Conservation (phyloP, 2,329 filamentous ascomycete species). For the Beauveria bassiana region DNA sequence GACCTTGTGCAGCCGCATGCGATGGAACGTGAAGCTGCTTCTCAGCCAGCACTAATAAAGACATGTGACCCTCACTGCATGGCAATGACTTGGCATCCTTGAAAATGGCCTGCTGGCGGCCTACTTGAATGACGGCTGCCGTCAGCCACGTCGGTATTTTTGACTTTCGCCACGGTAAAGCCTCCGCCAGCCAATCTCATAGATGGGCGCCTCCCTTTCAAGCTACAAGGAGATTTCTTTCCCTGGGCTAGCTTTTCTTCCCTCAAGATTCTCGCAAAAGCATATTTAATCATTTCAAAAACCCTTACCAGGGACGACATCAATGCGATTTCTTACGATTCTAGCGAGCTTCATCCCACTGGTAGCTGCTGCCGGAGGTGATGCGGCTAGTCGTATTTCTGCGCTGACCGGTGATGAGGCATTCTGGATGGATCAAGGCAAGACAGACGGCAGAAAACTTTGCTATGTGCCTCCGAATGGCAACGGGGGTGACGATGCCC, state of each 20-base stretch:
- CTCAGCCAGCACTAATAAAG: background rate
- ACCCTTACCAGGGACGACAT: too few species aligned
- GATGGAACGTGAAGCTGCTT: background rate
- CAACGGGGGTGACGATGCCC: slow-evolving; percentile 24
- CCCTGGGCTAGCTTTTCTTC: background rate
- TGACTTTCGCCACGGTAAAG: background rate
- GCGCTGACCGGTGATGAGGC: background rate
- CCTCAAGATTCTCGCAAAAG: too few species aligned
- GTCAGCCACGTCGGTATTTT: background rate
- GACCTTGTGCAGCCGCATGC: background rate
- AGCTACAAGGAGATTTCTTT: background rate
- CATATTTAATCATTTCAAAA: too few species aligned
- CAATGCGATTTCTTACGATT: background rate
- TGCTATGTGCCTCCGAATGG: slow-evolving; percentile 22
- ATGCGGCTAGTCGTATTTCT: background rate
- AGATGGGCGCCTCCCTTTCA: background rate
- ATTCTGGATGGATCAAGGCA: background rate
- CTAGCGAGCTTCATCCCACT: background rate
- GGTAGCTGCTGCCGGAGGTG: background rate
- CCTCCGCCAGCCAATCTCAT: background rate
- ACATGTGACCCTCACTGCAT: background rate
- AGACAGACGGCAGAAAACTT: background rate
- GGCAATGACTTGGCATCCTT: background rate
- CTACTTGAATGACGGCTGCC: background rate
- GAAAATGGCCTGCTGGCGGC: background rate